These are phyloP conservation scores for Aspergillus latus DNA, from an alignment of 2,329 filamentous ascomycete genomes.

Conservation along the genomic window DNA sequence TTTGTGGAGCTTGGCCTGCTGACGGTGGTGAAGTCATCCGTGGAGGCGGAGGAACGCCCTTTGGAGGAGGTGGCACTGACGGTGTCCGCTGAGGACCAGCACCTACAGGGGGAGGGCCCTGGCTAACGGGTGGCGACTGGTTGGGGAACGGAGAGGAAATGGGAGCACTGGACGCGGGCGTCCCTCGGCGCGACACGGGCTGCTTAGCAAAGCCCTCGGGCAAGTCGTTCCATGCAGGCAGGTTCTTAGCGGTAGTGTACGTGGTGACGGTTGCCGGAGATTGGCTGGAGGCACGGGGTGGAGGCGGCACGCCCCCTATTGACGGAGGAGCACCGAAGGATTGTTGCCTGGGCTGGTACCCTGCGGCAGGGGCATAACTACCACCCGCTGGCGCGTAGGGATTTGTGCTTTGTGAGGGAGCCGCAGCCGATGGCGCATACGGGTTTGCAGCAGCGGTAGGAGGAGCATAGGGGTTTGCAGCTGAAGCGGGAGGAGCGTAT, in stretches of 20 bases:
- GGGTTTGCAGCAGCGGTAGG: slow-evolving; percentile 33
- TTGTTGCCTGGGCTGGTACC: slow-evolving; percentile 58
- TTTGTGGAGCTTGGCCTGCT: slow-evolving; percentile 54
- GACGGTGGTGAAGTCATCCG: slow-evolving; percentile 70
- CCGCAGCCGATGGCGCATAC: slow-evolving; percentile 33
- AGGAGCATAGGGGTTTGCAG: slow-evolving; percentile 53
- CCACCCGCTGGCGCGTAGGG: slow-evolving; percentile 32
- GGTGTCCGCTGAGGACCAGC: slow-evolving; percentile 61
- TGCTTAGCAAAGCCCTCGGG: slow-evolving; percentile 76
- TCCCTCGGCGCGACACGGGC: slow-evolving; percentile 69
- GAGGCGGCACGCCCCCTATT: slow-evolving; percentile 53
- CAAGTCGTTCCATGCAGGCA: slow-evolving; percentile 90
- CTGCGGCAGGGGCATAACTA: slow-evolving; percentile 42
- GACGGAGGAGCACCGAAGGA: slow-evolving; percentile 50
- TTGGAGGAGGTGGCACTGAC: slow-evolving; percentile 80
- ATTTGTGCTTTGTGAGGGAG: slow-evolving; percentile 21
- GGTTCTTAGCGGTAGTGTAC: slow-evolving; percentile 62
- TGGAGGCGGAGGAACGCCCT: slow-evolving; percentile 66
- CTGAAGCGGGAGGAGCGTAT: slow-evolving; percentile 44
- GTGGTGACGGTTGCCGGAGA: slow-evolving; percentile 67
- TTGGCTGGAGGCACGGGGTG: slow-evolving; percentile 66
- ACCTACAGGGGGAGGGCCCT: slow-evolving; percentile 57
- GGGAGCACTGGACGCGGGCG: slow-evolving; percentile 64
- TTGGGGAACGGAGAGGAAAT: slow-evolving; percentile 75
- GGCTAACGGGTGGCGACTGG: slow-evolving; percentile 51